These are phyloP conservation scores for Ceratorhiza oryzae-sativae DNA, from an alignment of 1,284 basidiomycete species.

Conservation along the genomic window DNA sequence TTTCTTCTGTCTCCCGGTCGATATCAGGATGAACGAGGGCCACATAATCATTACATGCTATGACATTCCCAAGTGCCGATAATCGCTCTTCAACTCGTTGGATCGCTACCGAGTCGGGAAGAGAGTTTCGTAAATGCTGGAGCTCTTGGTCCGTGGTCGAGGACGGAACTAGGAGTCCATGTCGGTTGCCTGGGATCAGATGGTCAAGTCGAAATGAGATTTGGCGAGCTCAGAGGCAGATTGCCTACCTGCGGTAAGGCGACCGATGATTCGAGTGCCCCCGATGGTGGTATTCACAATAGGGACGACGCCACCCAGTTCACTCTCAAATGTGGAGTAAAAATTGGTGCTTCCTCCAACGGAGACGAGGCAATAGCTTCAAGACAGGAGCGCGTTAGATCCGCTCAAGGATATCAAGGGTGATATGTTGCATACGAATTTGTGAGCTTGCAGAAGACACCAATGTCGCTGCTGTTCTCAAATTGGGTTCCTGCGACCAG, in stretches of 20 bases:
- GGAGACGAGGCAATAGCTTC: constrained; percentile 87
- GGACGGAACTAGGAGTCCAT: constrained; percentile 94
- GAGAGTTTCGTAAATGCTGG: constrained; percentile 95
- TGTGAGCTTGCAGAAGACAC: constrained; percentile 93
- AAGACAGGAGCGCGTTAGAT: not conserved
- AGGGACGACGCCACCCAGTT: constrained; percentile 92
- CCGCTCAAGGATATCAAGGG: not conserved
- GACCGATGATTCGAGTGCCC: constrained; percentile 93
- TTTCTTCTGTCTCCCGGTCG: constrained; percentile 99
- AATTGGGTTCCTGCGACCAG: constrained; percentile 78
- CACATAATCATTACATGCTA: constrained; percentile 98
- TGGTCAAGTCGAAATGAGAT: not conserved
- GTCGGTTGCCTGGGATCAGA: constrained; percentile 75
- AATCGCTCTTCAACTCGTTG: constrained; percentile 97
- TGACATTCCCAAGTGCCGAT: constrained; percentile 96
- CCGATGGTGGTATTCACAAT: constrained; percentile 97
- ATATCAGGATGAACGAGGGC: constrained; percentile 97
- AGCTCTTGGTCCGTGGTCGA: constrained; percentile 98
- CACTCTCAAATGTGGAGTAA: constrained; percentile 96
- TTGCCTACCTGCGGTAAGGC: constrained; percentile 83
- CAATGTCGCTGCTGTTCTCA: constrained; percentile 96
- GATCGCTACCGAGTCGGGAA: constrained; percentile 90
- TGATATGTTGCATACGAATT: constrained; percentile 61
- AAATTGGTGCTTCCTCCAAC: constrained; percentile 98
- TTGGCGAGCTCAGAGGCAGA: not conserved